Base-by-base conservation (phyloP, 352 stramenopile species). In the Elongisporangium undulatum region DNA sequence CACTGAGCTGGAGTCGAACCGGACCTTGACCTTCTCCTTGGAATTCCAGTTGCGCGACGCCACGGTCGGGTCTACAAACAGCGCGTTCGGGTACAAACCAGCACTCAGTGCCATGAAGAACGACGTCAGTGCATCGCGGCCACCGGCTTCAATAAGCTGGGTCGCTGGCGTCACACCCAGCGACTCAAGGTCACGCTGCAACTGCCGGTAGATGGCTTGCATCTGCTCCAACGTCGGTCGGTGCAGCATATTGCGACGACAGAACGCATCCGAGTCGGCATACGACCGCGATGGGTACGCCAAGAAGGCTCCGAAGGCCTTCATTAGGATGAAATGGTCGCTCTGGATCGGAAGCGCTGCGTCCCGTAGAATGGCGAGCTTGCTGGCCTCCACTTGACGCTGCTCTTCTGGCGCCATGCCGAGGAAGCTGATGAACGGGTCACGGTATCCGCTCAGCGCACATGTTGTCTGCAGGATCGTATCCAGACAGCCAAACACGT, bases 11-110 rank as follows among this genome's bases (percentile, higher is more conserved):
- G 66, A 71, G 55, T 88, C 77, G 24, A 94, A 72, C 45, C 75
- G 80, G 48, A 94, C 84, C 55, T 92, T 92, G 15, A 92, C 78
- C 55, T 92, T 92, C 53, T 94, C 82, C 63, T 88, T 89, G 23
- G 85, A 90, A 39, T 68, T 89, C 77, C 79, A 94, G 56, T 89
- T 89, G 19, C 75, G 75, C 38, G 65, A 84, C 6, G 73, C 66
- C 0, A 62, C 61, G 24, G 66, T 64, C 3, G 65, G 69, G 9
- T 65, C 65, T 13, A 69, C 69, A 53, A 77, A 91, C 41, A 94
- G 64, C 15, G 82, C 69, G 52, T 94, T 94, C 51, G 85, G 85
- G 57, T 91, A 94, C 69, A 94, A 78, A 0, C 82, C 81, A 1
- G 77, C 72, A 55, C 76, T 81, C 1, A 92, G 67, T 6, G 81